Conservation (phyloP, 768 basidiomycete genomes). For the Leccinum obscurum region DNA sequence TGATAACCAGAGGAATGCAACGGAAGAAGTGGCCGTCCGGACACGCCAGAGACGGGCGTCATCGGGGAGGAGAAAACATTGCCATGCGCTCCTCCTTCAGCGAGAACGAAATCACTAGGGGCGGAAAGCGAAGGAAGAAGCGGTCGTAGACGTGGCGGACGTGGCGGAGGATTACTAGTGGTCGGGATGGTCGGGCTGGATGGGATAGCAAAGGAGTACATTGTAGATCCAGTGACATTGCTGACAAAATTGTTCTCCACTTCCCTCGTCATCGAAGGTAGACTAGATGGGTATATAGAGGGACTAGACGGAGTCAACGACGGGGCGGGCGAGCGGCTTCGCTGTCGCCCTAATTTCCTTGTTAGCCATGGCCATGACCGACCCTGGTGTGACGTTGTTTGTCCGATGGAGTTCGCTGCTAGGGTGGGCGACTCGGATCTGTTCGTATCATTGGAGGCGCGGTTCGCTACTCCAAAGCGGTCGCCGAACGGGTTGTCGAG, state of each 20-base stretch:
- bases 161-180: neutral
- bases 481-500: neutral
- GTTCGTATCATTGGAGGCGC: too few relatives aligned
- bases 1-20: neutral
- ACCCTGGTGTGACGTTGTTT: conserved; percentile 14
- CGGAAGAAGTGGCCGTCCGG: too few relatives aligned
- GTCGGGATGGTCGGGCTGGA: neutral
- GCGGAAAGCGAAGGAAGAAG: neutral
- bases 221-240: conserved; percentile 19
- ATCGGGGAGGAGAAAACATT: too few relatives aligned
- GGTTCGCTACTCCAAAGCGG: too few relatives aligned
- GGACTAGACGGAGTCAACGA: conserved; percentile 48
- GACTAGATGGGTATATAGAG: conserved; percentile 49
- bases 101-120: too few relatives aligned
- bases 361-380: conserved; percentile 19
- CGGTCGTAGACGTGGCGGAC: neutral
- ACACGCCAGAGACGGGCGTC: too few relatives aligned
- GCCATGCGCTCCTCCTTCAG: too few relatives aligned
- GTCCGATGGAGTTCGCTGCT: conserved; percentile 4
- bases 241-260: neutral
- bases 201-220: neutral
- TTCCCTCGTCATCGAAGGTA: conserved; percentile 34
- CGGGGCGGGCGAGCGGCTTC: neutral
- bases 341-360: conserved; percentile 12
- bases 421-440: neutral